Percentiles rank a stretch among this genome's conserved stretches.
phyloP scores from a whole-genome alignment of 225 moss, liverwort and hornwort genomes.

The Climacium dendroides region DNA sequence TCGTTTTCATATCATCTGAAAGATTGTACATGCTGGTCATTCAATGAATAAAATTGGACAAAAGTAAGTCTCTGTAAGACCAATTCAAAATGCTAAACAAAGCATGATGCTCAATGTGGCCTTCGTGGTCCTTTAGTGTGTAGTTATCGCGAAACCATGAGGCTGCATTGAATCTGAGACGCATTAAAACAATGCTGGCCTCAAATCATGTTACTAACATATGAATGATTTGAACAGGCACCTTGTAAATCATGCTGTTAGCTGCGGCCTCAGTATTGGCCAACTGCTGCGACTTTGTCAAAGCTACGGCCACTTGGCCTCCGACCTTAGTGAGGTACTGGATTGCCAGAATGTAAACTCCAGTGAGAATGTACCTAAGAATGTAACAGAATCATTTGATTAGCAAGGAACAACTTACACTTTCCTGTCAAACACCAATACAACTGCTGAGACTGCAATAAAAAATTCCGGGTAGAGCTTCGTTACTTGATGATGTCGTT shows the following conservation, averaged over 20 bases:
- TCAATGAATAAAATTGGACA: neutral
- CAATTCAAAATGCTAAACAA: neutral
- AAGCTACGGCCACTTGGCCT: slow-evolving; percentile 18
- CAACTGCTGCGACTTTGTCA: slow-evolving; percentile 45
- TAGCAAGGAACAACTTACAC: neutral
- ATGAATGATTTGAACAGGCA: neutral
- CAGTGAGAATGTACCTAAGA: slow-evolving; percentile 38
- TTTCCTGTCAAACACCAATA: neutral
- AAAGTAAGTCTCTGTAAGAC: neutral
- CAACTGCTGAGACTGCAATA: neutral
- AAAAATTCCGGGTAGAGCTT: neutral
- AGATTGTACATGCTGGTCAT: neutral
- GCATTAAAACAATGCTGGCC: neutral
- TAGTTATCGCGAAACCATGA: neutral
- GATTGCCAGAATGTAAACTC: slow-evolving; percentile 32
- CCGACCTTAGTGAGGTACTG: slow-evolving; percentile 50
- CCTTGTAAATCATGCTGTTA: slow-evolving; percentile 54
- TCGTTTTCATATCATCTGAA: too few species aligned
- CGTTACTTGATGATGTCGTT: slow-evolving; percentile 30
- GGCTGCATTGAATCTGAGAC: neutral
- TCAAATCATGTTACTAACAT: neutral
- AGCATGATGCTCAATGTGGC: neutral
- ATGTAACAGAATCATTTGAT: neutral
- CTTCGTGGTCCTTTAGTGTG: neutral
- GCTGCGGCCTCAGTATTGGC: slow-evolving; percentile 28